A percentile compares a stretch with the other conserved stretches of the same genome.
phyloP scores from a whole-genome alignment of 2,329 filamentous ascomycete species.

The Venturia carpophila region DNA sequence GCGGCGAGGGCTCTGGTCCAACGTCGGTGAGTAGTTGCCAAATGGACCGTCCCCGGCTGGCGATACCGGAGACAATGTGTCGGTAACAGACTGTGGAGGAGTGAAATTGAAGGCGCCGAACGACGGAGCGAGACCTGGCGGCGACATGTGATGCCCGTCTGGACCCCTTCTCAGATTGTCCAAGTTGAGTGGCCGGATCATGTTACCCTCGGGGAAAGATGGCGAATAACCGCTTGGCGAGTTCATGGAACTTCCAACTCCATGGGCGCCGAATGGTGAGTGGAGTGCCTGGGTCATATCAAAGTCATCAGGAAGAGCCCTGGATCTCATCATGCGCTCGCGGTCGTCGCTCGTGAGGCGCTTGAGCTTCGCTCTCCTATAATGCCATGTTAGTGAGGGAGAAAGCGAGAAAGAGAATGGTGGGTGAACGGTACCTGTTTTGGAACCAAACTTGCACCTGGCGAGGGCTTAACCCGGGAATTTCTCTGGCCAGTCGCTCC shows the following conservation, averaged over 20 bases:
- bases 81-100: slow-evolving; percentile 44
- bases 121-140: slow-evolving; percentile 58
- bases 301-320: slow-evolving; percentile 52
- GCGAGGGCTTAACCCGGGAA: slow-evolving; percentile 80
- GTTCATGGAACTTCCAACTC: slow-evolving; percentile 41
- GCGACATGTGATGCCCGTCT: slow-evolving; percentile 58
- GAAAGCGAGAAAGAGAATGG: not conserved
- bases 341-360: slow-evolving; percentile 53
- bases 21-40: slow-evolving; percentile 29
- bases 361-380: slow-evolving; percentile 54
- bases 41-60: slow-evolving; percentile 35
- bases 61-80: slow-evolving; percentile 39
- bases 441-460: slow-evolving; percentile 99
- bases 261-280: slow-evolving; percentile 41
- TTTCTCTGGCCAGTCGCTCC: slow-evolving; percentile 78
- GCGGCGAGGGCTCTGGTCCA: slow-evolving; percentile 22
- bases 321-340: slow-evolving; percentile 53
- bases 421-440: slow-evolving; percentile 81
- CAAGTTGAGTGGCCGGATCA: slow-evolving; percentile 60
- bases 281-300: slow-evolving; percentile 53
- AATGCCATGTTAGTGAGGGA: slow-evolving; percentile 21
- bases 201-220: slow-evolving; percentile 45
- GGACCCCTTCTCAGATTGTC: slow-evolving; percentile 58
- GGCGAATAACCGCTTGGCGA: slow-evolving; percentile 37
- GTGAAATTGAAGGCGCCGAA: slow-evolving; percentile 61